phyloP scores from a whole-genome alignment of 768 basidiomycete species.

The Pleurotus djamor region DNA sequence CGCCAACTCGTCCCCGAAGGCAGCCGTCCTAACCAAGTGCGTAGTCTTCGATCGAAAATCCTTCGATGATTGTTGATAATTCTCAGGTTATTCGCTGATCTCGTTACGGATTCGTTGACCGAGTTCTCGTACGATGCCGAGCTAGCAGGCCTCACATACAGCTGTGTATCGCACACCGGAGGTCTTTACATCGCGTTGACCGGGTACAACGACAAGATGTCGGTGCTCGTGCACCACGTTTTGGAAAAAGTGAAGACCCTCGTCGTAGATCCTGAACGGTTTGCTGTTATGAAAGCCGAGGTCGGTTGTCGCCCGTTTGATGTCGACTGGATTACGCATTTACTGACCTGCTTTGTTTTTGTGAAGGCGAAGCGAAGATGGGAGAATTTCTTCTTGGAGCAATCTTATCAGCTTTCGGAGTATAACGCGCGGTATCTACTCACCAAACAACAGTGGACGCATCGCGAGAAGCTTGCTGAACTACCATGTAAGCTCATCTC shows the following conservation, averaged over 20 bases:
- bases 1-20: slow-evolving; percentile 61
- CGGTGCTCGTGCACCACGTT: slow-evolving; percentile 69
- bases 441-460: slow-evolving; percentile 69
- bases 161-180: slow-evolving; percentile 56
- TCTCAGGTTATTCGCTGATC: slow-evolving; percentile 71
- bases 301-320: slow-evolving; percentile 34
- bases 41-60: not conserved
- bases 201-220: slow-evolving; percentile 93
- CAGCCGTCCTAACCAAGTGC: slow-evolving; percentile 62
- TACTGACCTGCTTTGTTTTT: not conserved
- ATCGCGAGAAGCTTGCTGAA: slow-evolving; percentile 74
- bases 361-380: slow-evolving; percentile 70
- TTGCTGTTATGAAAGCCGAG: slow-evolving; percentile 83
- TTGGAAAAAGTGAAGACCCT: slow-evolving; percentile 66
- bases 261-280: slow-evolving; percentile 64
- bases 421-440: slow-evolving; percentile 74
- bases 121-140: slow-evolving; percentile 94
- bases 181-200: slow-evolving; percentile 67
- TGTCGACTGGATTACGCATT: not conserved
- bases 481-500: slow-evolving; percentile 57
- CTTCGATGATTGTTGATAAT: not conserved
- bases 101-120: slow-evolving; percentile 85
- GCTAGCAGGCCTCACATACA: slow-evolving; percentile 84
- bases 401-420: slow-evolving; percentile 78
- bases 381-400: slow-evolving; percentile 85